Evolutionary conservation across 2,329 filamentous ascomycete genomes (phyloP).

Genomic region (Aspergillus spinulosporus): DNA sequence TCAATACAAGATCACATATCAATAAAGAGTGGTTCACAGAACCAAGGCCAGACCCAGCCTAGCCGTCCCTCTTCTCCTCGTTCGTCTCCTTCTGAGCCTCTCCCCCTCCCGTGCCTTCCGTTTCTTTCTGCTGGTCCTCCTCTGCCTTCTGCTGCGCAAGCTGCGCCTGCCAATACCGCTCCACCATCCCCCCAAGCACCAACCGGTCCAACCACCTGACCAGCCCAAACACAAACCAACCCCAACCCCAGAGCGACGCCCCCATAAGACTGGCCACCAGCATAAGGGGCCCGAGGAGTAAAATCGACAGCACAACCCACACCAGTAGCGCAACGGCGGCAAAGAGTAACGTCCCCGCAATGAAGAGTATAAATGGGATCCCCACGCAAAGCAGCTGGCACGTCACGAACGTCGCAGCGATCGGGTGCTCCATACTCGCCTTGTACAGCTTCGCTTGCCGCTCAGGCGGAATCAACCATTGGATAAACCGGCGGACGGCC

Average conservation of each 20-base stretch:
- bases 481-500: conserved; percentile 25
- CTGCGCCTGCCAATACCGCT: conserved; percentile 14
- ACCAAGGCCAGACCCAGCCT: neutral
- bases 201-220: conserved; percentile 17
- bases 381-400: conserved; percentile 38
- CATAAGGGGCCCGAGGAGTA: conserved; percentile 35
- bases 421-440: conserved; percentile 30
- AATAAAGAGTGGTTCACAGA: neutral
- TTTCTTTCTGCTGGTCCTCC: neutral
- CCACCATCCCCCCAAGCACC: conserved; percentile 15
- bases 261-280: conserved; percentile 18
- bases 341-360: conserved; percentile 36
- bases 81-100: neutral
- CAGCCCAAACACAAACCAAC: conserved; percentile 18
- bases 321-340: conserved; percentile 33
- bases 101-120: neutral
- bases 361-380: conserved; percentile 35
- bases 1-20: neutral
- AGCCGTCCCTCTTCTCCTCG: conserved; percentile 1
- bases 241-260: conserved; percentile 17
- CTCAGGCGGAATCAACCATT: conserved; percentile 28
- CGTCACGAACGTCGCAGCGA: conserved; percentile 34
- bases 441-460: conserved; percentile 33
- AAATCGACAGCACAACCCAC: conserved; percentile 33
- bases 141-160: conserved; percentile 1